Evolutionary conservation across 2,329 filamentous ascomycete species (phyloP).

Genomic region (Fusarium ambrosium): DNA sequence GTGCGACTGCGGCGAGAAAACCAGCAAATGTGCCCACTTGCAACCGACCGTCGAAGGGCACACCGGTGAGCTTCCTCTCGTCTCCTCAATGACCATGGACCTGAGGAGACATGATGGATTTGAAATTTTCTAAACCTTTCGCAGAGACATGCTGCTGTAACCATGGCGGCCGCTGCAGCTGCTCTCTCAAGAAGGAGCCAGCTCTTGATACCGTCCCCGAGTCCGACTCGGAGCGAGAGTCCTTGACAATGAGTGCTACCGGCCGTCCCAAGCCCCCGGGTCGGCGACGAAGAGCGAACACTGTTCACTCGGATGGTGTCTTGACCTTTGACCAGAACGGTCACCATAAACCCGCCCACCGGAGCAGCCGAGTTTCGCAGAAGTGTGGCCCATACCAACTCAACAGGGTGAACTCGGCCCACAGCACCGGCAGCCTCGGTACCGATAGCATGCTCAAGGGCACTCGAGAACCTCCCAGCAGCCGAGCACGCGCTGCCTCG

Average conservation of each 20-base stretch:
- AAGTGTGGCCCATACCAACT: conserved; percentile 74
- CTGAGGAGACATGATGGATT: conserved; percentile 19
- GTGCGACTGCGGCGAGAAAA: conserved; percentile 97
- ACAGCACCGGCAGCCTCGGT: conserved; percentile 64
- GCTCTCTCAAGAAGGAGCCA: conserved; percentile 73
- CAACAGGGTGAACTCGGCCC: conserved; percentile 69
- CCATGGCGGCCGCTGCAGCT: conserved; percentile 76
- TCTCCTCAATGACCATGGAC: conserved; percentile 16
- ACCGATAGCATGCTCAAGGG: conserved; percentile 57
- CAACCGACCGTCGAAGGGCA: conserved; percentile 70
- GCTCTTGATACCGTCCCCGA: conserved; percentile 73
- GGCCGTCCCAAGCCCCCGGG: conserved; percentile 57
- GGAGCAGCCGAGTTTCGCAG: conserved; percentile 71
- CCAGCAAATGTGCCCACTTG: conserved; percentile 76
- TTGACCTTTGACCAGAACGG: conserved; percentile 74
- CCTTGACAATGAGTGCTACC: conserved; percentile 44
- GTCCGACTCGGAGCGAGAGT: conserved; percentile 69
- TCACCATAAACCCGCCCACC: conserved; percentile 73
- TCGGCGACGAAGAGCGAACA: conserved; percentile 71
- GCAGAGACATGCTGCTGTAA: conserved; percentile 78
- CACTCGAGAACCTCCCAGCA: conserved; percentile 52
- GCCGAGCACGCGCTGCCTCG: conserved; percentile 54
- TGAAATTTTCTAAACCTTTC: conserved; percentile 35
- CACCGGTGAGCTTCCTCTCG: conserved; percentile 63
- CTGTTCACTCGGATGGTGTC: conserved; percentile 71